phyloP scores from a whole-genome alignment of 352 stramenopile species.

The Globisporangium recalcitrans region DNA sequence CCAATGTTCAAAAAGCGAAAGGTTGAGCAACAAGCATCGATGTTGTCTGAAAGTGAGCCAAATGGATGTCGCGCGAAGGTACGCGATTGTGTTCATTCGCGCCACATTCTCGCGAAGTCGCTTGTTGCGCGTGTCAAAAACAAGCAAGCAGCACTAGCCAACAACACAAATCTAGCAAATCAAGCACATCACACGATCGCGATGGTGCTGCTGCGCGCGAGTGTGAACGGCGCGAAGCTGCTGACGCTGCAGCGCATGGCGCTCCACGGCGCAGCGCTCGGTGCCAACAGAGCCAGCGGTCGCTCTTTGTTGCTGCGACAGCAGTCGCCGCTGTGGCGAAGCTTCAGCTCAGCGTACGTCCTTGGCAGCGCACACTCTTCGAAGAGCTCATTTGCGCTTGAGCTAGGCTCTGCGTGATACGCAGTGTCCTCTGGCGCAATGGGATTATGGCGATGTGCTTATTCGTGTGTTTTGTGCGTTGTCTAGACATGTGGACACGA shows the following conservation, averaged over 20 bases:
- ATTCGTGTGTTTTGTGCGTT: no score
- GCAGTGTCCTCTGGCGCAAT: not conserved
- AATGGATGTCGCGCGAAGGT: not conserved
- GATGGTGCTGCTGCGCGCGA: constrained; percentile 12
- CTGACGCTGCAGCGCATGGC: constrained; percentile 15
- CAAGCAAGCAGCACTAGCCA: not conserved
- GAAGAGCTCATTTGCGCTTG: not conserved
- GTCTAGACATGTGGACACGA: constrained; percentile 3
- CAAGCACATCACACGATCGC: no score
- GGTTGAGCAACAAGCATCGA: no score
- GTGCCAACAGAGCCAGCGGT: not conserved
- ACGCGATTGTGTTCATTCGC: not conserved
- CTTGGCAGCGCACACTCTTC: not conserved
- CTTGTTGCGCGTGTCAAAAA: constrained; percentile 8
- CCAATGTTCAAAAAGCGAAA: no score
- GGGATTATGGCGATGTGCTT: not conserved
- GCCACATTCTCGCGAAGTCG: not conserved
- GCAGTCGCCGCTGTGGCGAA: constrained; percentile 14
- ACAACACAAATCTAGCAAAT: not conserved
- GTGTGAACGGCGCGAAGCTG: not conserved
- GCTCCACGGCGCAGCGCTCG: constrained; percentile 1
- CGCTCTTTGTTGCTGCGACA: not conserved
- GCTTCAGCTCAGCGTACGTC: constrained; percentile 39
- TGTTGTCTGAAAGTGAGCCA: not conserved
- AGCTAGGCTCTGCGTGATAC: not conserved